phyloP scores from a whole-genome alignment of 2,329 filamentous ascomycete genomes.

The Grosmannia serpens region DNA sequence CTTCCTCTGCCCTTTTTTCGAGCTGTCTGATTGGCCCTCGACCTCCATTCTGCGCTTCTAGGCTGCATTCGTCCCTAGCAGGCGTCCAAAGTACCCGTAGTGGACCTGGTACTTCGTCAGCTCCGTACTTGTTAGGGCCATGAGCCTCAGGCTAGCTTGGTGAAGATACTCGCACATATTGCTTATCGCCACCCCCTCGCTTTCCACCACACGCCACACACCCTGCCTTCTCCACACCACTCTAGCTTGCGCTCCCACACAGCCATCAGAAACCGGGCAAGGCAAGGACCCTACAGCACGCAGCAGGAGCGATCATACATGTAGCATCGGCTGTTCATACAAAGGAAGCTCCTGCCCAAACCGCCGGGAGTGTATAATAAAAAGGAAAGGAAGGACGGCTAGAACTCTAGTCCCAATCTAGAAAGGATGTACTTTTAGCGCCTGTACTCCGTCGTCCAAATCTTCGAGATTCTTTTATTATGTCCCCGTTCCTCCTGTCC shows the following conservation, averaged over 20 bases:
- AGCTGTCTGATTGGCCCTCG: background rate
- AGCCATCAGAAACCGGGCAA: background rate
- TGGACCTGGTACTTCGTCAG: background rate
- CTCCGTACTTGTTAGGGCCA: background rate
- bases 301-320: background rate
- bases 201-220: background rate
- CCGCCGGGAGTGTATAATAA: background rate
- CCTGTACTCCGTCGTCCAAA: background rate
- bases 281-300: background rate
- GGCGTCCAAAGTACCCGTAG: background rate
- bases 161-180: background rate
- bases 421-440: background rate
- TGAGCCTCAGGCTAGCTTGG: background rate
- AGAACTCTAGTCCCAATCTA: background rate
- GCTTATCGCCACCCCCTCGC: background rate
- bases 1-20: background rate
- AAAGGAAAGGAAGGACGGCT: background rate
- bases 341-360: background rate
- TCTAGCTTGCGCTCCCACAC: background rate
- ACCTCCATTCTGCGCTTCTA: background rate
- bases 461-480: background rate
- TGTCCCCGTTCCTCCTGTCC: background rate
- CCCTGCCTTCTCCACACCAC: background rate
- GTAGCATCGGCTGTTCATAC: background rate
- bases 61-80: background rate